Percentiles rank a stretch among this genome's conserved stretches.
Conservation (phyloP, 78 protist species). For the Dictyostelium intermedium region DNA sequence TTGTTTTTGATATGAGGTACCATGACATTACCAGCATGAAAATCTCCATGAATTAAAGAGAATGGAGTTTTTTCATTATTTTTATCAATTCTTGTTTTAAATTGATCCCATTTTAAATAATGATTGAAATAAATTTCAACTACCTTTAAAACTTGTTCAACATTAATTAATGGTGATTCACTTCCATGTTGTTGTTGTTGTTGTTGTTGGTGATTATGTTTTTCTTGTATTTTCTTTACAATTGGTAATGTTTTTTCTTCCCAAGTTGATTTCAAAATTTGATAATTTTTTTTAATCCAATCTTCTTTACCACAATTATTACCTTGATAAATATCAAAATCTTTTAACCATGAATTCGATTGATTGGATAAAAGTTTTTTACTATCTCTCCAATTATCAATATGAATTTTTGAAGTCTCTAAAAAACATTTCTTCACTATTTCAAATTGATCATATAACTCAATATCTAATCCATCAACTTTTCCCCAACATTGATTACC, state of each 20-base stretch:
- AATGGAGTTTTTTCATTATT: background rate
- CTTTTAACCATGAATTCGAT: background rate
- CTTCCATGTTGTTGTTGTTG: background rate
- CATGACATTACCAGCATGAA: slow-evolving; percentile 40
- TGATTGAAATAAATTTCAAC: background rate
- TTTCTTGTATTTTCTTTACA: background rate
- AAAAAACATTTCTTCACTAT: background rate
- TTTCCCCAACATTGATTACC: slow-evolving; percentile 45
- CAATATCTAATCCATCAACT: background rate
- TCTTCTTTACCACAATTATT: background rate
- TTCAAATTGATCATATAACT: background rate
- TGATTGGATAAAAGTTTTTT: background rate
- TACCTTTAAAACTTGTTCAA: background rate
- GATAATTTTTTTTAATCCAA: background rate
- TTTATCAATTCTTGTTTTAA: background rate
- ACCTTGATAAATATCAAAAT: background rate
- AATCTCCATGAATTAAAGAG: slow-evolving; percentile 19
- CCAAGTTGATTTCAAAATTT: background rate
- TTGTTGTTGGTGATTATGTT: background rate
- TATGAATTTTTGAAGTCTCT: background rate
- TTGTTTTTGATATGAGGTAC: background rate
- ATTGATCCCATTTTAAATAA: background rate
- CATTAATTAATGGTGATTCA: background rate
- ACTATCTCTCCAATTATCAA: background rate
- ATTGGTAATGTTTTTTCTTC: background rate